Evolutionary conservation across 2,329 filamentous ascomycete species (phyloP), one percentile per base, ranked within the genome.

Genomic region (Diaporthe australafricana): DNA sequence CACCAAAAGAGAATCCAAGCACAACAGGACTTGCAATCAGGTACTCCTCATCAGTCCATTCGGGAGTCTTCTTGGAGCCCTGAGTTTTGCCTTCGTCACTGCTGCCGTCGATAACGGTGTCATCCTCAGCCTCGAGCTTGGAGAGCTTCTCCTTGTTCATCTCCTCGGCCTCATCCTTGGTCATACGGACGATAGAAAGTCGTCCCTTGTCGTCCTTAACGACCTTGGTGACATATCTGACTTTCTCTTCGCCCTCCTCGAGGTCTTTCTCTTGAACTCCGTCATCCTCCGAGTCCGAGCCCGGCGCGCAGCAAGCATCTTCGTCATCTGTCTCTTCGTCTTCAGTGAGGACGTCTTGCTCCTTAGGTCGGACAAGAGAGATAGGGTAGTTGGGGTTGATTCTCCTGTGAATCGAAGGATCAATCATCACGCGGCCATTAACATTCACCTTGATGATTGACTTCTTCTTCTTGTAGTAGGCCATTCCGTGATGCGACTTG

Each of bases 331-430:
- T 85, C 50, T 85, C 81, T 11, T 84, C 85, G 27, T 82, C 83
- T 7, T 87, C 87, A 25, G 86, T 87, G 1, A 90, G 77, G 1
- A 90, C 80, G 76, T 93, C 89, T 32, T 90, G 87, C 71, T 95
- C 92, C 76, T 93, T 92, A 0, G 93, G 89, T 63, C 92, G 91
- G 69, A 97, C 91, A 1, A 89, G 87, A 27, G 92, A 94, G 76
- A 96, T 89, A 0, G 89, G 89, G 76, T 97, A 97, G 79, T 97
- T 97, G 1, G 95, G 93, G 75, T 96, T 94, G 80, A 96, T 93
- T 42, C 94, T 90, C 11, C 94, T 90, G 82, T 97, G 95, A 52
- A 93, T 93, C 4, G 90, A 90, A 0, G 94, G 90, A 78, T 98
- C 95, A 30, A 98, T 87, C 94, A 98, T 98, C 74, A 97, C 88